These are phyloP conservation scores for Monosporozyma aerobia DNA, from an alignment of 805 yeast species.

Conservation along the genomic window DNA sequence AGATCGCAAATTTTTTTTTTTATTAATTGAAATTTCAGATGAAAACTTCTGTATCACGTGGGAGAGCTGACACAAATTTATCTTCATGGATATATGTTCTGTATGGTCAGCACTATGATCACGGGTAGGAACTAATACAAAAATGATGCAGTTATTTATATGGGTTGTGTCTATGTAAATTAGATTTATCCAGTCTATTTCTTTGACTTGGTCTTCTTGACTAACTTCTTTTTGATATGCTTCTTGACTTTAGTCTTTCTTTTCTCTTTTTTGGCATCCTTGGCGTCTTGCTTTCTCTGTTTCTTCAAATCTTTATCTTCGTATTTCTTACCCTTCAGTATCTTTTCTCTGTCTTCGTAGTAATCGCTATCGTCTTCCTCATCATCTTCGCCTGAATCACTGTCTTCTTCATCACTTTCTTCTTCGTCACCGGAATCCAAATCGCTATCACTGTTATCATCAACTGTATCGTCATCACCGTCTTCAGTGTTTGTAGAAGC, in stretches of 20 bases:
- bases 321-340: slow-evolving; percentile 61
- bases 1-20: neutral
- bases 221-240: slow-evolving; percentile 66
- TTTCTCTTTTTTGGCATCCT: slow-evolving; percentile 68
- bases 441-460: slow-evolving; percentile 16
- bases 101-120: too few species aligned
- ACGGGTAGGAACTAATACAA: too few species aligned
- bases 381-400: slow-evolving; percentile 21
- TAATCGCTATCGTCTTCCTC: slow-evolving; percentile 27
- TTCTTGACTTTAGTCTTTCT: slow-evolving; percentile 77
- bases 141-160: too few species aligned
- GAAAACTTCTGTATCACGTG: neutral
- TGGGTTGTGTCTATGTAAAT: too few species aligned
- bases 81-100: too few species aligned
- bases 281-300: slow-evolving; percentile 64
- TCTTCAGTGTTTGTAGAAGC: slow-evolving; percentile 23
- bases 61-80: neutral
- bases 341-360: slow-evolving; percentile 30
- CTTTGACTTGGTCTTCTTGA: slow-evolving; percentile 44
- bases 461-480: slow-evolving; percentile 10
- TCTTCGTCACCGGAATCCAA: too few species aligned
- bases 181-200: slow-evolving; percentile 14
- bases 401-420: slow-evolving; percentile 12
- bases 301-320: slow-evolving; percentile 74
- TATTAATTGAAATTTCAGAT: neutral